phyloP scores from a whole-genome alignment of 495 filamentous ascomycete genomes.

The Hypomontagnella monticulosa region DNA sequence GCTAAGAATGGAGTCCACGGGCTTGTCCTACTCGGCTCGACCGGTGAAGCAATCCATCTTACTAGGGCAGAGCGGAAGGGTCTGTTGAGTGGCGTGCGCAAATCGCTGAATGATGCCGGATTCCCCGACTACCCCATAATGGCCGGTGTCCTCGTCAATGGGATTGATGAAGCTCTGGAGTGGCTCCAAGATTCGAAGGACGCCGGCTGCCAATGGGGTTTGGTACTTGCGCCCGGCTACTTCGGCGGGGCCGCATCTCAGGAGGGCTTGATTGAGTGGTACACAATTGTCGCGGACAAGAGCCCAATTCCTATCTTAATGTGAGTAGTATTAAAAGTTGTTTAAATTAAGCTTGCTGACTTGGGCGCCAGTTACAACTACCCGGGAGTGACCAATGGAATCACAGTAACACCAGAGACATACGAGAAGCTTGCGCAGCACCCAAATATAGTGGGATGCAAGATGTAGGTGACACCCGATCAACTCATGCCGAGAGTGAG shows the following conservation, averaged over 20 bases:
- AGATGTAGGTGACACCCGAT: constrained; percentile 51
- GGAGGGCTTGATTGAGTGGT: constrained; percentile 62
- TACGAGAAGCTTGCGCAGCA: constrained; percentile 62
- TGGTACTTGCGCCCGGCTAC: constrained; percentile 65
- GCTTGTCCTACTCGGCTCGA: constrained; percentile 71
- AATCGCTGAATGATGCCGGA: constrained; percentile 62
- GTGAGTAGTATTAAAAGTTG: constrained; percentile 34
- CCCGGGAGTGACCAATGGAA: constrained; percentile 68
- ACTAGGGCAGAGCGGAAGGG: constrained; percentile 61
- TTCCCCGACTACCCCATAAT: constrained; percentile 70
- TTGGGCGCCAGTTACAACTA: constrained; percentile 64
- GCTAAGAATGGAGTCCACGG: constrained; percentile 68
- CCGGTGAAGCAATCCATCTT: constrained; percentile 73
- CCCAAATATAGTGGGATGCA: constrained; percentile 69
- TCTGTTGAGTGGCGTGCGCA: constrained; percentile 62
- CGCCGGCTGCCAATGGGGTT: constrained; percentile 70
- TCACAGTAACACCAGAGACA: constrained; percentile 61
- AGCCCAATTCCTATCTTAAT: constrained; percentile 64
- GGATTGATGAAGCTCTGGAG: constrained; percentile 68
- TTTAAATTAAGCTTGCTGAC: background rate
- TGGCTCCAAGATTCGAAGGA: constrained; percentile 63
- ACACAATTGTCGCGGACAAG: constrained; percentile 57
- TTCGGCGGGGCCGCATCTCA: constrained; percentile 59
- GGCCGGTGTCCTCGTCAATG: constrained; percentile 69
- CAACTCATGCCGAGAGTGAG: background rate